A percentile compares a stretch with the other conserved stretches of the same genome.
These are phyloP conservation scores for Penicillium tannophilum DNA, from an alignment of 495 filamentous ascomycete genomes.

Conservation along the genomic window DNA sequence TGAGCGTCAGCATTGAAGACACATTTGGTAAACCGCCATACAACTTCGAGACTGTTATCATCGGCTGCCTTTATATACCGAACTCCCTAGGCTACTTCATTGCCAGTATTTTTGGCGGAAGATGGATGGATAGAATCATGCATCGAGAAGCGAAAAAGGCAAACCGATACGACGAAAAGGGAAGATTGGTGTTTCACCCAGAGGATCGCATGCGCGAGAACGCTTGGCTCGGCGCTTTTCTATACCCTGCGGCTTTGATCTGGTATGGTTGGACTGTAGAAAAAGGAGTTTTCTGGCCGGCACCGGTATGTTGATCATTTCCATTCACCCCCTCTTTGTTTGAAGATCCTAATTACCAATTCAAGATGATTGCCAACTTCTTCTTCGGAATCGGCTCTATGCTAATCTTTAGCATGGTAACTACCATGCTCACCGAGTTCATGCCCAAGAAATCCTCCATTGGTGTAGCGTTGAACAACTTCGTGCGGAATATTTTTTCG, in stretches of 20 bases:
- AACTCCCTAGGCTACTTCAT: conserved; percentile 76
- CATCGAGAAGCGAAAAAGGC: conserved; percentile 73
- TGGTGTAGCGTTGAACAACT: conserved; percentile 77
- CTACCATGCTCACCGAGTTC: conserved; percentile 89
- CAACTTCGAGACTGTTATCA: conserved; percentile 67
- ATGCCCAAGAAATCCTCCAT: conserved; percentile 73
- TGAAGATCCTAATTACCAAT: conserved; percentile 11
- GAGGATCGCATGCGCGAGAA: conserved; percentile 93
- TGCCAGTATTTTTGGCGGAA: conserved; percentile 73
- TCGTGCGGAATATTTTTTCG: conserved; percentile 83
- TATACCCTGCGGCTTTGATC: conserved; percentile 71
- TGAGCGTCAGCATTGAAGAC: conserved; percentile 82
- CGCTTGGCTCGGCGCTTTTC: conserved; percentile 74
- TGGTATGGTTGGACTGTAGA: conserved; percentile 70
- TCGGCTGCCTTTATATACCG: conserved; percentile 82
- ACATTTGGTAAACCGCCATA: conserved; percentile 78
- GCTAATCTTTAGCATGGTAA: conserved; percentile 79
- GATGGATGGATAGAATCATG: conserved; percentile 93
- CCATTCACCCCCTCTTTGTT: background rate
- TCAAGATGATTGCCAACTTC: conserved; percentile 74
- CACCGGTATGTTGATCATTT: conserved; percentile 54
- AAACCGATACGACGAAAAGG: conserved; percentile 67
- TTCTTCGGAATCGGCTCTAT: conserved; percentile 87
- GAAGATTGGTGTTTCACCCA: conserved; percentile 70
- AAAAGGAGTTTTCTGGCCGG: conserved; percentile 60